phyloP scores from a whole-genome alignment of 1,284 basidiomycete species.

The Pseudomicrostroma phylloplanum region DNA sequence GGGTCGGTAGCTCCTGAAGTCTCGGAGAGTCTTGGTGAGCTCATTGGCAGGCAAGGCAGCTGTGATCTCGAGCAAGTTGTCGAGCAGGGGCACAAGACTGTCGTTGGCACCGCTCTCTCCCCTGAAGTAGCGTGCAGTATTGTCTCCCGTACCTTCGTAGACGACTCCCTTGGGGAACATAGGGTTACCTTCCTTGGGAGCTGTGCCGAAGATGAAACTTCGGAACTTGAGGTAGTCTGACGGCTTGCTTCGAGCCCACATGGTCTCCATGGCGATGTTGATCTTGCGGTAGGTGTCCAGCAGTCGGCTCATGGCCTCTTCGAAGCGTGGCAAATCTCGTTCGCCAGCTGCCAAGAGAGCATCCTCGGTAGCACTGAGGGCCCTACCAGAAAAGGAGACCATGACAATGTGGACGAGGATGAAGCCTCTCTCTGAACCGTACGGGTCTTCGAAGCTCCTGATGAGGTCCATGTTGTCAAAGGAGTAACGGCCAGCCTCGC shows the following conservation, averaged over 20 bases:
- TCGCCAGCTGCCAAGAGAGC: constrained; percentile 27
- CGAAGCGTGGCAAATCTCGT: constrained; percentile 26
- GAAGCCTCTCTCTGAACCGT: constrained; percentile 38
- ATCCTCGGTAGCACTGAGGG: constrained; percentile 35
- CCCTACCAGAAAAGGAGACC: constrained; percentile 37
- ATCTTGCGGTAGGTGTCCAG: constrained; percentile 35
- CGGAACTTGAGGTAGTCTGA: constrained; percentile 44
- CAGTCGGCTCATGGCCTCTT: constrained; percentile 26
- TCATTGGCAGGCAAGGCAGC: constrained; percentile 41
- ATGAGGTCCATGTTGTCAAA: constrained; percentile 47
- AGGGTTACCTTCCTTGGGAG: constrained; percentile 38
- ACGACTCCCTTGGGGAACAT: constrained; percentile 47
- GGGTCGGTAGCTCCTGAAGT: constrained; percentile 45
- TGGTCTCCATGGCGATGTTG: constrained; percentile 44
- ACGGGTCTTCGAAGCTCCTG: constrained; percentile 39
- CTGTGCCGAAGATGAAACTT: constrained; percentile 46
- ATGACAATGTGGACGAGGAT: constrained; percentile 43
- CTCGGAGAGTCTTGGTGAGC: constrained; percentile 41
- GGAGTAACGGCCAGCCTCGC: constrained; percentile 23
- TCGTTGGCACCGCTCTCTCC: constrained; percentile 44
- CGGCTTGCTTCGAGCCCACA: constrained; percentile 37
- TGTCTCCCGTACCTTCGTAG: constrained; percentile 35
- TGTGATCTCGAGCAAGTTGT: constrained; percentile 48
- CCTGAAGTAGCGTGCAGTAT: constrained; percentile 21
- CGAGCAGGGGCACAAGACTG: constrained; percentile 33